Base-by-base conservation (phyloP, 306 rosid genomes). In the Trifolium subterraneum region DNA sequence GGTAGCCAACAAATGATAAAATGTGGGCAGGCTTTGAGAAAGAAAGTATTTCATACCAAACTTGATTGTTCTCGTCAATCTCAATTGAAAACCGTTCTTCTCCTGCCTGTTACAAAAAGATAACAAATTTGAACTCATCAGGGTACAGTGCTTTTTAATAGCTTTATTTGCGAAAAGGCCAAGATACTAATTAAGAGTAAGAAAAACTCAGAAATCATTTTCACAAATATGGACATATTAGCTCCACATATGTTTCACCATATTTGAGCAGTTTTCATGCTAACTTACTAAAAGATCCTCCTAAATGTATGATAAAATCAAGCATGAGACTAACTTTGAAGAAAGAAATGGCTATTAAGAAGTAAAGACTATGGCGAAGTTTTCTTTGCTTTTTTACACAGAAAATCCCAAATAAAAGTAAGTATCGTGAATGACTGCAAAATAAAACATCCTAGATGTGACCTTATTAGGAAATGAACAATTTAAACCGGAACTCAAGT, bases 31-130 rank as follows among this genome's bases (percentile, higher is more conserved):
- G 98, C 81, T 94, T 91, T 18, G 97, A 94, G 85, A 91, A 78
- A 50, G 98, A 94, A 56, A 91, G 83, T 71, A 94, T 84, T 84
- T 91, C 98, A 71, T 93, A 91, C 98, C 98, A 93, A 68, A 93
- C 98, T 77, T 88, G 94, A 74, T 87, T 88, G 67, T 91, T 87
- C 85, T 82, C 89, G 20, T 93, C 98, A 70, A 93, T 79, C 86
- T 89, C 93, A 13, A 93, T 64, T 36, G 96, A 87, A 84, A 93
- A 93, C 5, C 97, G 86, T 62, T 93, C 98, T 80, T 93, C 98
- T 64, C 97, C 98, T 2, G 96, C 96, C 98, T 93, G 93, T 69
- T 45, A 59, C 66, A 29, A 51, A 48, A 56, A 77, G n/a, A 77
- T 62, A 54, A 64, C 67, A 64, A 8, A 56, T 64, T 39, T 61